Conservation (phyloP, 2,329 filamentous ascomycete species). For the Penicillium polonicum region DNA sequence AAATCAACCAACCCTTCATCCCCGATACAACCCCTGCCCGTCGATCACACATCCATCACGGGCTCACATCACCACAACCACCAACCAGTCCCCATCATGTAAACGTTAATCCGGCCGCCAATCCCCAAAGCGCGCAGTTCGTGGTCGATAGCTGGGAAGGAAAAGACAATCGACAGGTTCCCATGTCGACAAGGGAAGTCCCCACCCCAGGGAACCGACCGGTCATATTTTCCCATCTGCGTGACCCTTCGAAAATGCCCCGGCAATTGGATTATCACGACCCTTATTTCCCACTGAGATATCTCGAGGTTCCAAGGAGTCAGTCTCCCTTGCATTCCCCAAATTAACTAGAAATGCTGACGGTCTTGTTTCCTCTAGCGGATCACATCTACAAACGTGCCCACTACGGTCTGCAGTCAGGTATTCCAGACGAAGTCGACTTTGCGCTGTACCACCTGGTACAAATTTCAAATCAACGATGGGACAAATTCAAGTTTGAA, state of each 20-base stretch:
- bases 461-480: conserved; percentile 90
- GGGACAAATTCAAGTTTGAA: conserved; percentile 94
- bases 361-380: conserved; percentile 30
- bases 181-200: conserved; percentile 43
- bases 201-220: conserved; percentile 46
- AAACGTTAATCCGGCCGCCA: conserved; percentile 31
- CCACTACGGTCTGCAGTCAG: conserved; percentile 77
- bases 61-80: conserved; percentile 37
- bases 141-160: conserved; percentile 40
- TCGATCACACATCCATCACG: conserved; percentile 32
- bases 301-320: conserved; percentile 40
- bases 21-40: conserved; percentile 40
- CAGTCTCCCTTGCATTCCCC: conserved; percentile 14
- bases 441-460: conserved; percentile 92
- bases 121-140: conserved; percentile 32
- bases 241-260: conserved; percentile 29
- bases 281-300: conserved; percentile 38
- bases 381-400: conserved; percentile 82
- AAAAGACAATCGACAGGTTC: conserved; percentile 36
- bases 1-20: conserved; percentile 41
- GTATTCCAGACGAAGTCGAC: conserved; percentile 77
- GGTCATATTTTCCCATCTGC: conserved; percentile 32
- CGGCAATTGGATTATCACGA: conserved; percentile 42
- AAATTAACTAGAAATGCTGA: not conserved
- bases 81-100: conserved; percentile 22